Conservation (phyloP, 106 monocot species). For the Allium sativum region DNA sequence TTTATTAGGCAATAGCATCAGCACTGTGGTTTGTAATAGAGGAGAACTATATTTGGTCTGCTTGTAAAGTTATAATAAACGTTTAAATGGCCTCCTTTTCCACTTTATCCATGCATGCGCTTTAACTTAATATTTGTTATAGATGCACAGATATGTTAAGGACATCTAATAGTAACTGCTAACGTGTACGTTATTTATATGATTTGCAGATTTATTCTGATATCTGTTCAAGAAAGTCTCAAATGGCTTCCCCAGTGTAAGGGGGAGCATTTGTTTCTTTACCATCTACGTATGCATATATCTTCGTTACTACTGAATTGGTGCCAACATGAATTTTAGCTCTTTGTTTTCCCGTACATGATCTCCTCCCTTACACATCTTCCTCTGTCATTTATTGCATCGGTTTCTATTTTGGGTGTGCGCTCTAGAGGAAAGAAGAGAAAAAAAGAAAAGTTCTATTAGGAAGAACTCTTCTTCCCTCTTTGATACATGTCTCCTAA, state of each 20-base stretch:
- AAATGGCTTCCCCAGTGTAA: conserved; percentile 20
- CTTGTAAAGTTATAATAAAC: too few species aligned
- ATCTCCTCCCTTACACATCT: conserved; percentile 12
- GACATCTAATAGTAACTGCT: too few species aligned
- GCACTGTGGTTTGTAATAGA: too few species aligned
- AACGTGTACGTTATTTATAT: too few species aligned
- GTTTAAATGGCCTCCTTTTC: too few species aligned
- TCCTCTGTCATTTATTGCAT: conserved; percentile 16
- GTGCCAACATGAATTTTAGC: not conserved
- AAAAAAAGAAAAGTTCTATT: conserved; percentile 14
- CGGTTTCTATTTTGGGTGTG: conserved; percentile 35
- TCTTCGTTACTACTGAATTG: not conserved
- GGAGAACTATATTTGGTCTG: too few species aligned
- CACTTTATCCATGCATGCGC: too few species aligned
- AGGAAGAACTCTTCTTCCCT: not conserved
- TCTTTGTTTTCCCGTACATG: conserved; percentile 16
- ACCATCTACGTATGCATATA: not conserved
- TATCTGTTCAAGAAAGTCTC: not conserved
- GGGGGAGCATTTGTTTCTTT: not conserved
- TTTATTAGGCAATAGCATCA: too few species aligned
- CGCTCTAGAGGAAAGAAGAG: conserved; percentile 37
- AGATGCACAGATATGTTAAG: too few species aligned
- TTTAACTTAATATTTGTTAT: too few species aligned
- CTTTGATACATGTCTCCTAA: conserved; percentile 35
- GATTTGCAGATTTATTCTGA: conserved; percentile 2